Conservation (phyloP, 495 filamentous ascomycete species). For the Amniculicola lignicola region DNA sequence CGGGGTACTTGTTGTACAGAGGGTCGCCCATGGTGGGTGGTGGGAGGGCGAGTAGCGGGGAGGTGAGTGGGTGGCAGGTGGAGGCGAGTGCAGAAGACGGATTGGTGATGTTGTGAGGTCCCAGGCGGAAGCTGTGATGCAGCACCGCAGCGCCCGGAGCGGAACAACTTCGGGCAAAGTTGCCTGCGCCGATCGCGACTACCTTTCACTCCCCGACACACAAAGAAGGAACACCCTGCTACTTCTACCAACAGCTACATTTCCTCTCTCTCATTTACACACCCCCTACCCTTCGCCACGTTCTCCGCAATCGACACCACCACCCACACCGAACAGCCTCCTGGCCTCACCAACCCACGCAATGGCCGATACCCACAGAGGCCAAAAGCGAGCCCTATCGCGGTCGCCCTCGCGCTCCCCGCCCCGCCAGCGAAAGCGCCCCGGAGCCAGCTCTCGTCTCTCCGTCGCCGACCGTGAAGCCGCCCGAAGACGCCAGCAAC, state of each 20-base stretch:
- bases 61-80: not conserved
- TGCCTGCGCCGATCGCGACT: not conserved
- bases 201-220: not conserved
- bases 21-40: slow-evolving; percentile 81
- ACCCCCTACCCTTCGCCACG: not conserved
- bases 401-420: slow-evolving; percentile 41
- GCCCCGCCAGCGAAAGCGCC: slow-evolving; percentile 76
- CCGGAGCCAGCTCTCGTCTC: slow-evolving; percentile 76
- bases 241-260: not conserved
- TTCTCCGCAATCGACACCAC: not conserved
- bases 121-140: slow-evolving; percentile 22
- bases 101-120: slow-evolving; percentile 22
- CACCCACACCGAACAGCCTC: not conserved
- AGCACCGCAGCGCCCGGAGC: not conserved
- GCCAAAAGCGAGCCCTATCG: slow-evolving; percentile 29
- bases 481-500: slow-evolving; percentile 61
- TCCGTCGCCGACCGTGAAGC: slow-evolving; percentile 63
- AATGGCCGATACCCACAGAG: slow-evolving; percentile 1
- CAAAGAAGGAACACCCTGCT: not conserved
- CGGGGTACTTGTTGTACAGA: slow-evolving; percentile 91
- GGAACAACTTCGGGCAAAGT: not conserved
- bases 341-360: not conserved
- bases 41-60: not conserved
- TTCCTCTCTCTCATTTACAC: not conserved
- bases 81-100: not conserved